Conservation (phyloP, 805 yeast species). For the Danielozyma ontarioensis region DNA sequence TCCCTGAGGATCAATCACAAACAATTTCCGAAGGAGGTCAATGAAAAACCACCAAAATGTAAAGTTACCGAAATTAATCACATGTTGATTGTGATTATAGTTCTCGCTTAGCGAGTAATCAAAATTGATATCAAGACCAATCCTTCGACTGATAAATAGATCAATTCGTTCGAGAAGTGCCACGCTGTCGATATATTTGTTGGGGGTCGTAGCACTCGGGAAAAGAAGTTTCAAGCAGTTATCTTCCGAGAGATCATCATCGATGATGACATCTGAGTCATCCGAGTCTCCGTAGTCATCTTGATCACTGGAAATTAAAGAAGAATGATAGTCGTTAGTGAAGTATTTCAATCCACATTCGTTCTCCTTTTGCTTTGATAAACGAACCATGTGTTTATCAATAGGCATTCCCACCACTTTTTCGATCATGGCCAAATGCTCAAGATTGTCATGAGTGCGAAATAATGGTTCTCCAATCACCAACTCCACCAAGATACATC, state of each 20-base stretch:
- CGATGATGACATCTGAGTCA: slow-evolving; percentile 27
- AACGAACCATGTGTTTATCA: slow-evolving; percentile 36
- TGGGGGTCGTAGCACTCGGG: slow-evolving; percentile 35
- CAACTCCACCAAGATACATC: slow-evolving; percentile 86
- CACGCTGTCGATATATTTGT: slow-evolving; percentile 36
- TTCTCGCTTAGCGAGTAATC: slow-evolving; percentile 35
- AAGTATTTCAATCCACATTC: slow-evolving; percentile 39
- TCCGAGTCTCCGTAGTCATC: slow-evolving; percentile 9
- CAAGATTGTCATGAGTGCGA: slow-evolving; percentile 90
- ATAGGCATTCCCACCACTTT: slow-evolving; percentile 57
- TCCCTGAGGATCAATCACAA: slow-evolving; percentile 34
- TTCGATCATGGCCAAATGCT: slow-evolving; percentile 95
- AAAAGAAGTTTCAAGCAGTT: slow-evolving; percentile 27
- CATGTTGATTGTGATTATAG: slow-evolving; percentile 32
- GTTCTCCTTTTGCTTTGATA: slow-evolving; percentile 29
- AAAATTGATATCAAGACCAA: slow-evolving; percentile 36
- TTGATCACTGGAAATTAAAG: slow-evolving; percentile 5
- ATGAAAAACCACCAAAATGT: slow-evolving; percentile 79
- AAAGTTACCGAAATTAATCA: slow-evolving; percentile 55
- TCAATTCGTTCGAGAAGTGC: slow-evolving; percentile 38
- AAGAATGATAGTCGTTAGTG: slow-evolving; percentile 16
- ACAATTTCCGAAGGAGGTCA: slow-evolving; percentile 33
- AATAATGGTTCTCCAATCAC: slow-evolving; percentile 92
- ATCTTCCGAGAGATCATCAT: slow-evolving; percentile 21
- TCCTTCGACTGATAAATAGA: slow-evolving; percentile 35